Percentiles rank a stretch among this genome's conserved stretches.
Conservation (phyloP, 768 basidiomycete species). For the Cubamyces lactineus region DNA sequence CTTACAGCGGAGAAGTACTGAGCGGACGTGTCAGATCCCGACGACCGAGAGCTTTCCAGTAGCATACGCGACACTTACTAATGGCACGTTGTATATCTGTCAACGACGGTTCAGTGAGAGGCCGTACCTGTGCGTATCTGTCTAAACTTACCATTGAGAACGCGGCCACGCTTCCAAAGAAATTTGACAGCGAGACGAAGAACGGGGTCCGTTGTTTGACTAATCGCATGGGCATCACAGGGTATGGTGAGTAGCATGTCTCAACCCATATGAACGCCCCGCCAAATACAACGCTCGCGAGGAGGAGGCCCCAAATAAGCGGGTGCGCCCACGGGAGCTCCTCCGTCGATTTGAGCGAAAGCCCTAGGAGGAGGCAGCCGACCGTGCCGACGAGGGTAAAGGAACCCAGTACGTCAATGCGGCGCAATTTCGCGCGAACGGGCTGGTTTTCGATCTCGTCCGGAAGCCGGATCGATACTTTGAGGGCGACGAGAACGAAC, state of each 20-base stretch:
- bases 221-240: constrained; percentile 87
- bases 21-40: constrained; percentile 7
- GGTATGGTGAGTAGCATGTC: constrained; percentile 74
- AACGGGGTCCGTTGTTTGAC: constrained; percentile 79
- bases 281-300: constrained; percentile 56
- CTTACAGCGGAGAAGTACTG: constrained; percentile 87
- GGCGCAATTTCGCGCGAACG: constrained; percentile 64
- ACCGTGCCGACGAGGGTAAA: constrained; percentile 75
- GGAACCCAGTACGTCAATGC: constrained; percentile 86
- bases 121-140: neutral
- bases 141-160: constrained; percentile 69
- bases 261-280: constrained; percentile 78
- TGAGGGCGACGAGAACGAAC: constrained; percentile 67
- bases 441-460: constrained; percentile 62
- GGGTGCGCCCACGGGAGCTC: constrained; percentile 78
- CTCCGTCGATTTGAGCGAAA: constrained; percentile 78
- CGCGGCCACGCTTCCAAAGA: constrained; percentile 74
- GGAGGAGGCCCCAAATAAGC: constrained; percentile 67
- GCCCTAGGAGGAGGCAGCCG: constrained; percentile 73
- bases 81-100: constrained; percentile 83
- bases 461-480: constrained; percentile 81
- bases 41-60: neutral
- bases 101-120: neutral
- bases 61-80: constrained; percentile 49
- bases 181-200: constrained; percentile 78